These are phyloP conservation scores for Obelidium mucronatum DNA, from an alignment of 192 early-diverging fungal species.

Conservation along the genomic window DNA sequence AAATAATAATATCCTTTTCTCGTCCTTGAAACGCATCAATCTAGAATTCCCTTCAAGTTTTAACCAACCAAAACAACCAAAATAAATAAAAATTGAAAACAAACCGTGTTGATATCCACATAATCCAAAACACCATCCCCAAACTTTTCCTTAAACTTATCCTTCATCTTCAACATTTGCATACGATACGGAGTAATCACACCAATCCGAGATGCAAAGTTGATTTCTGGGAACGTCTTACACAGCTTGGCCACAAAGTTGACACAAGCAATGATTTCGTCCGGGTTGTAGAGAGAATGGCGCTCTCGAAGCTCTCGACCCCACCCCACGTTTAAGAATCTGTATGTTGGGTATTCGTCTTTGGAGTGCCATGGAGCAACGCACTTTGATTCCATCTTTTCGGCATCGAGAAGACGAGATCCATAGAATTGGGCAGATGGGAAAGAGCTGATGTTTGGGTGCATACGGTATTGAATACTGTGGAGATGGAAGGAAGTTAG, in stretches of 20 bases:
- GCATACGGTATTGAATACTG: conserved; percentile 97
- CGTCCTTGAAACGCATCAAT: conserved; percentile 96
- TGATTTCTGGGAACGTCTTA: conserved; percentile 51
- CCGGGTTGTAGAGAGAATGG: conserved; percentile 77
- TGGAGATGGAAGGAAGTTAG: background rate
- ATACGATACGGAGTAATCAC: conserved; percentile 95
- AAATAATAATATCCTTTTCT: conserved; percentile 96
- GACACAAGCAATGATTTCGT: conserved; percentile 80
- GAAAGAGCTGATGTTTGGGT: conserved; percentile 86
- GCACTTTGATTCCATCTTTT: conserved; percentile 66
- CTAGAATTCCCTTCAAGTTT: conserved; percentile 26
- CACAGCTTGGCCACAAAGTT: conserved; percentile 73
- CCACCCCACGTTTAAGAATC: conserved; percentile 75
- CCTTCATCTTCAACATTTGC: conserved; percentile 77
- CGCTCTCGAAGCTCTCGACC: conserved; percentile 66
- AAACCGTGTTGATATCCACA: conserved; percentile 92
- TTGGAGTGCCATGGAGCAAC: conserved; percentile 77
- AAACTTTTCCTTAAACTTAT: conserved; percentile 70
- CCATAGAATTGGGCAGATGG: conserved; percentile 85
- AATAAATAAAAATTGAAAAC: conserved; percentile 24
- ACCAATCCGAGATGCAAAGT: conserved; percentile 76
- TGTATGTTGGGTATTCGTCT: conserved; percentile 73
- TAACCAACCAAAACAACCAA: background rate
- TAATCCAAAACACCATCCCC: conserved; percentile 67
- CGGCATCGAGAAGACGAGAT: conserved; percentile 76